Evolutionary conservation across 2,329 filamentous ascomycete species (phyloP).

Genomic region (Paecilomyces sp.): DNA sequence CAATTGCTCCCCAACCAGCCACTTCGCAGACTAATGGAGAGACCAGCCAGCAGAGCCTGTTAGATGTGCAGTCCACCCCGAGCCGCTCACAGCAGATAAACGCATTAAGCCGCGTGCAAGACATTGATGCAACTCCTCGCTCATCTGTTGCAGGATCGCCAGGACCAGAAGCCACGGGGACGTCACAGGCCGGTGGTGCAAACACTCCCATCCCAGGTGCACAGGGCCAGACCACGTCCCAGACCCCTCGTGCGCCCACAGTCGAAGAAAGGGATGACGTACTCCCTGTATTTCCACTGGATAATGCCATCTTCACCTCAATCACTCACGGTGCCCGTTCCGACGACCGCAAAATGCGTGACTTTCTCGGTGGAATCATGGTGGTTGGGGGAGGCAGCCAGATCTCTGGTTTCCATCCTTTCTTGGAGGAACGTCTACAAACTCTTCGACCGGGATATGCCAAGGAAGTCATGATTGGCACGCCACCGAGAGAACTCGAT

Average conservation of each 20-base stretch:
- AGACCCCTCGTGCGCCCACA: conserved; percentile 33
- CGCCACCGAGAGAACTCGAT: conserved; percentile 84
- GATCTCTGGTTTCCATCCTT: conserved; percentile 69
- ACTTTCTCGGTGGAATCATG: conserved; percentile 86
- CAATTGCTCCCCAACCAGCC: conserved; percentile 37
- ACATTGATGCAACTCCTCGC: conserved; percentile 67
- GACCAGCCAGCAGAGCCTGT: conserved; percentile 18
- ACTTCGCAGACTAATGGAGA: conserved; percentile 29
- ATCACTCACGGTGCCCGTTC: conserved; percentile 80
- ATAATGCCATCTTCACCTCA: conserved; percentile 81
- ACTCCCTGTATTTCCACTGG: conserved; percentile 74
- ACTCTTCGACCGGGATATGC: conserved; percentile 53
- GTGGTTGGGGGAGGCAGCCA: conserved; percentile 80
- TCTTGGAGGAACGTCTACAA: conserved; percentile 76
- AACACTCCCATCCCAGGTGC: conserved; percentile 33
- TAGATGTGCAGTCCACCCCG: conserved; percentile 36
- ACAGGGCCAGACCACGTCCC: conserved; percentile 21
- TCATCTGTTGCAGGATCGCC: conserved; percentile 86
- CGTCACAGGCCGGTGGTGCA: conserved; percentile 49
- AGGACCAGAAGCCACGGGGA: conserved; percentile 67
- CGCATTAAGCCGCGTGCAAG: conserved; percentile 61
- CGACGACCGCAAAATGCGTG: conserved; percentile 87
- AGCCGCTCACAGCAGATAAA: conserved; percentile 57
- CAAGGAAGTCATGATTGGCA: conserved; percentile 61
- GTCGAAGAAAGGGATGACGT: conserved; percentile 66